Evolutionary conservation across 441 rosid genomes (phyloP).

Genomic region (Gossypium laxum): DNA sequence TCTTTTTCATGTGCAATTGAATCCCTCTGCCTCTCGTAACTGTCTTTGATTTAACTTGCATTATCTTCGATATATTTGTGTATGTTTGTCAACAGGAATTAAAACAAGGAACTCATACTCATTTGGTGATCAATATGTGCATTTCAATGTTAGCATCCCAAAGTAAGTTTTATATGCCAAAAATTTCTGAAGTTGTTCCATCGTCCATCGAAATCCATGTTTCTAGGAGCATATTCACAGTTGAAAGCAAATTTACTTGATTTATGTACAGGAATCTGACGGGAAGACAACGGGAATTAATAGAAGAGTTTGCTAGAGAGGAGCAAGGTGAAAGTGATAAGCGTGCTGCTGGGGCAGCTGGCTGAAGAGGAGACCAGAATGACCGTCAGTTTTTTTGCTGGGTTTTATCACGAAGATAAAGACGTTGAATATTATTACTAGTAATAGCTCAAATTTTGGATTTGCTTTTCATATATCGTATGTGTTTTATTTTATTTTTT

Average conservation of each 20-base stretch:
- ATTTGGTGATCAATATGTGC: conserved; percentile 17
- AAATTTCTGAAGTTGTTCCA: neutral
- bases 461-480: conserved; percentile 9
- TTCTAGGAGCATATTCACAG: neutral
- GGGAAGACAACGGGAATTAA: conserved; percentile 74
- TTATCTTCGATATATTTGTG: neutral
- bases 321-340: conserved; percentile 65
- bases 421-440: neutral
- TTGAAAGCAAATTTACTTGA: neutral
- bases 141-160: conserved; percentile 18
- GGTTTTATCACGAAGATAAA: neutral
- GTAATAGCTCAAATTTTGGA: conserved; percentile 9
- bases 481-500: conserved; percentile 13
- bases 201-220: neutral
- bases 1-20: neutral
- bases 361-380: conserved; percentile 23
- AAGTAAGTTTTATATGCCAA: conserved; percentile 11
- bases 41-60: neutral
- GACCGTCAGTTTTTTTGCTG: neutral
- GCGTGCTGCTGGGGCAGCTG: conserved; percentile 73
- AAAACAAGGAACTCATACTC: conserved; percentile 15
- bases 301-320: conserved; percentile 87
- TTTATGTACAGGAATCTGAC: conserved; percentile 54
- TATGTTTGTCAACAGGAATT: conserved; percentile 8
- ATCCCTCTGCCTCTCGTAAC: neutral